These are phyloP conservation scores for Neobulgaria alba DNA, from an alignment of 2,329 filamentous ascomycete species.

Conservation along the genomic window DNA sequence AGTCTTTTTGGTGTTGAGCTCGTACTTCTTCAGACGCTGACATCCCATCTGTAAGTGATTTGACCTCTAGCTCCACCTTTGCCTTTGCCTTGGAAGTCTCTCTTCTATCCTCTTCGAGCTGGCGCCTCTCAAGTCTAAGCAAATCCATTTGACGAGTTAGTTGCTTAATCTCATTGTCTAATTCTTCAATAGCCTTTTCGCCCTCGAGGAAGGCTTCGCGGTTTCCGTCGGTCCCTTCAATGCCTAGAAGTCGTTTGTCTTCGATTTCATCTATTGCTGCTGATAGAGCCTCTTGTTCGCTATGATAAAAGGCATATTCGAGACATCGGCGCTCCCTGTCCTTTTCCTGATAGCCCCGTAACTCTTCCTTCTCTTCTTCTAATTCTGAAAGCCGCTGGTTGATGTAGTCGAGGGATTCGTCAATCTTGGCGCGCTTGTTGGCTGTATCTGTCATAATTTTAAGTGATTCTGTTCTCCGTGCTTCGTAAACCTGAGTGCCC, in stretches of 20 bases:
- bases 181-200: constrained; percentile 67
- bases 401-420: constrained; percentile 85
- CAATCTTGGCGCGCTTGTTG: constrained; percentile 89
- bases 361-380: constrained; percentile 94
- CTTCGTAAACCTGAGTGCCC: constrained; percentile 94
- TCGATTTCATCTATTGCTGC: constrained; percentile 76
- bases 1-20: constrained; percentile 59
- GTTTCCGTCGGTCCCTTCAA: constrained; percentile 76
- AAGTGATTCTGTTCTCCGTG: constrained; percentile 78
- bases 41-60: constrained; percentile 75
- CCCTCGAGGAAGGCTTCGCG: constrained; percentile 67
- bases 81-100: constrained; percentile 73
- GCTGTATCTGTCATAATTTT: constrained; percentile 98
- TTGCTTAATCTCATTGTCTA: constrained; percentile 73
- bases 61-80: constrained; percentile 77
- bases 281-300: constrained; percentile 74
- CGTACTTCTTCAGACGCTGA: constrained; percentile 67
- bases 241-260: constrained; percentile 68
- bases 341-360: constrained; percentile 89
- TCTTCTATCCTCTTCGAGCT: constrained; percentile 83
- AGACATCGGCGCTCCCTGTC: constrained; percentile 86
- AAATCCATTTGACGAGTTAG: constrained; percentile 78
- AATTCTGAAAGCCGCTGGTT: constrained; percentile 81
- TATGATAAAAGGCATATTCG: constrained; percentile 89
- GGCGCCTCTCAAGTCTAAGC: constrained; percentile 72